Percentiles rank a stretch among this genome's conserved stretches.
Conservation (phyloP, 2,329 filamentous ascomycete species). For the Trichoderma koningii region DNA sequence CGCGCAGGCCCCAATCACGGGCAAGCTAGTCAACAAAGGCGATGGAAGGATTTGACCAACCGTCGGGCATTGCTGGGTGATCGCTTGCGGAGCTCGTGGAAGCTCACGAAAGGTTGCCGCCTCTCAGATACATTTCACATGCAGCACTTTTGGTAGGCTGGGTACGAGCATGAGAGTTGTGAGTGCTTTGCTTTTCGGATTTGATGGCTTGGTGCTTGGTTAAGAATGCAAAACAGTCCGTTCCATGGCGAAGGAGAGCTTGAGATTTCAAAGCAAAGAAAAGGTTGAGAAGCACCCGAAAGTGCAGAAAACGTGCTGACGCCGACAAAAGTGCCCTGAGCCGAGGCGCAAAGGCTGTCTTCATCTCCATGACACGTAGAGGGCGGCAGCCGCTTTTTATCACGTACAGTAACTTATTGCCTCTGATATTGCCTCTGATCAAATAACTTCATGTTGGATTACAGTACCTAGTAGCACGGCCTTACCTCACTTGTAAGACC, state of each 20-base stretch:
- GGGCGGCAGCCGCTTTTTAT: background rate
- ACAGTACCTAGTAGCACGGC: no score
- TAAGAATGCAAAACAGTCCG: background rate
- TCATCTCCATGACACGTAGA: background rate
- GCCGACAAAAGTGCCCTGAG: conserved; percentile 17
- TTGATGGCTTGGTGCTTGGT: background rate
- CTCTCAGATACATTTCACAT: background rate
- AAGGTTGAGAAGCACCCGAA: background rate
- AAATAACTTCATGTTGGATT: no score
- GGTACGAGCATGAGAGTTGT: background rate
- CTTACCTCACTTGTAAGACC: background rate
- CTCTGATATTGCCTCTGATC: no score
- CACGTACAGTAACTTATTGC: no score
- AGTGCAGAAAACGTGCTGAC: background rate
- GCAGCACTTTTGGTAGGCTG: background rate
- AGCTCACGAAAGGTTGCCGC: background rate
- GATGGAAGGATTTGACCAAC: no score
- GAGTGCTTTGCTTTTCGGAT: background rate
- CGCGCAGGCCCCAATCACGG: no score
- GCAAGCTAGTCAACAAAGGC: no score
- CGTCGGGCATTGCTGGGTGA: no score
- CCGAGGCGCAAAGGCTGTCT: background rate
- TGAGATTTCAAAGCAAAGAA: background rate
- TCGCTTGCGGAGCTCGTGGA: background rate
- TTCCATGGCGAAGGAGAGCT: background rate